These are phyloP conservation scores for Lentinula aciculospora DNA, from an alignment of 768 basidiomycete genomes.

Conservation along the genomic window DNA sequence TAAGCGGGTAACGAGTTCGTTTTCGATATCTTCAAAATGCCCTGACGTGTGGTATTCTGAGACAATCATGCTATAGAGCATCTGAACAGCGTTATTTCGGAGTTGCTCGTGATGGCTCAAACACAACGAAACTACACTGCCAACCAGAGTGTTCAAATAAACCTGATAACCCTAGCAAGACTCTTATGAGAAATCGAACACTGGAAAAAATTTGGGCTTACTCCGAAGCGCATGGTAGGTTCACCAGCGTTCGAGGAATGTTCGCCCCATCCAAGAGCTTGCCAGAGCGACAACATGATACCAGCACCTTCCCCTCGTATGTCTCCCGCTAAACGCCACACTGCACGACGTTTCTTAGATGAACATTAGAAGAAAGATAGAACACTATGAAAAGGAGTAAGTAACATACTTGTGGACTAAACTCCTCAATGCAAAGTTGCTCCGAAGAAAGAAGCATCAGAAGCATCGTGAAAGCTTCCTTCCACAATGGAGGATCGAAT, in stretches of 20 bases:
- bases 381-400: slow-evolving; percentile 1
- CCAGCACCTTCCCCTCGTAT: slow-evolving; percentile 87
- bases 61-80: slow-evolving; percentile 93
- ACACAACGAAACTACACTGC: slow-evolving; percentile 86
- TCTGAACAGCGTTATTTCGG: slow-evolving; percentile 84
- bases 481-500: slow-evolving; percentile 80
- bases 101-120: slow-evolving; percentile 93
- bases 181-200: slow-evolving; percentile 10
- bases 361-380: slow-evolving; percentile 7
- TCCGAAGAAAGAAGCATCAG: slow-evolving; percentile 85
- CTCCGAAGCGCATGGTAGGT: slow-evolving; percentile 60
- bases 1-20: slow-evolving; percentile 85
- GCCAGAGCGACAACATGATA: slow-evolving; percentile 78
- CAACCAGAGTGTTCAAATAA: slow-evolving; percentile 77
- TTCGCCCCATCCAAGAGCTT: slow-evolving; percentile 76
- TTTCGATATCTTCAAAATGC: slow-evolving; percentile 86
- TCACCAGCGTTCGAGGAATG: slow-evolving; percentile 46
- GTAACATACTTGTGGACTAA: slow-evolving; percentile 74
- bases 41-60: slow-evolving; percentile 82
- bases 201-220: slow-evolving; percentile 28
- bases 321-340: slow-evolving; percentile 95
- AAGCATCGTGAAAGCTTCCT: slow-evolving; percentile 73
- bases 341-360: slow-evolving; percentile 82
- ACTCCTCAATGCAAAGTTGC: slow-evolving; percentile 90
- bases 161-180: slow-evolving; percentile 71